Evolutionary conservation across 169 alveolate genomes (phyloP), one percentile per base, ranked within the genome.

Genomic region (Hepatocystis sp.): DNA sequence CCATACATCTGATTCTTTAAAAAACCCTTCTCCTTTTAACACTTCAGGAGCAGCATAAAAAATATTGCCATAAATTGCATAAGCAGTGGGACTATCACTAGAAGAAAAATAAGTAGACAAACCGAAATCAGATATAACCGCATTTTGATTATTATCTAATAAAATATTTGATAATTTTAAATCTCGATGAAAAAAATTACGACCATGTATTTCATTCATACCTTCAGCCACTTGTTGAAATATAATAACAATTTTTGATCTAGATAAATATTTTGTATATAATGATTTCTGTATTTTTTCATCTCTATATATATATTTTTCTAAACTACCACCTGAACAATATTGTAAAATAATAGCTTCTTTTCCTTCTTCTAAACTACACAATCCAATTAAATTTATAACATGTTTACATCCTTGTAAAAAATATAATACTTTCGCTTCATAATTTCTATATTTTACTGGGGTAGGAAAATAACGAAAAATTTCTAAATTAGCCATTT

Each of bases 31-130:
- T 25, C 90, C 90, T 68, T 90, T 90, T 17, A 90, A 39, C 25
- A 90, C 93, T 46, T 90, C 93, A 0, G 93, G 93, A 8, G 93
- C 93, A 1, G 93, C 93, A 68, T 90, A 90, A 84, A 85, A 90
- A 23, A 68, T 84, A 55, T 90, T 90, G 11, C 93, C 93, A 85
- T 67, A 90, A 13, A 78, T 85, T 2, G 93, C 86, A 58, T 81
- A 84, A n/a, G 91, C 86, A 66, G 91, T 84, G 36, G 89, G 90
- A 19, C 90, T 84, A 42, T 68, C 90, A 56, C 52, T 76, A 28
- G 60, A 4, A 15, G 90, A 90, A 46, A 85, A 78, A 44, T 81
- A 40, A 2, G 90, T 63, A 32, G 93, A 85, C 11, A 90, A 78
- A 10, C 93, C 93, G 84, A 90, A 90, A 64, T 90, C 93, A 3